Evolutionary conservation across 805 yeast species (phyloP).

Genomic region (Barnettozyma siamensis): DNA sequence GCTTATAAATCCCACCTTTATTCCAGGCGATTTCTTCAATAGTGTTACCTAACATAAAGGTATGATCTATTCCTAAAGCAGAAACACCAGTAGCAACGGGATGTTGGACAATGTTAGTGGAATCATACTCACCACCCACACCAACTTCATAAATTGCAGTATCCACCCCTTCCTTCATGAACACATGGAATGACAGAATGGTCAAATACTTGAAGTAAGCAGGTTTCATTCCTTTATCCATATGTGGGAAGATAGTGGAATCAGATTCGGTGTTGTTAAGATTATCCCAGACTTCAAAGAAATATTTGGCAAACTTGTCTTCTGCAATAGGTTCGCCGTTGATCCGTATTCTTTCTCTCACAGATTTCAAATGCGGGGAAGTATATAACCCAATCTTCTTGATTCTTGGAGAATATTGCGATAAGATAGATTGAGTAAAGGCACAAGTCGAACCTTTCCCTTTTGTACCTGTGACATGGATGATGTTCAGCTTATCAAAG

Average conservation of each 20-base stretch:
- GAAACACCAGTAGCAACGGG: conserved; percentile 87
- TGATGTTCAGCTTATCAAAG: conserved; percentile 66
- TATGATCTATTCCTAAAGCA: conserved; percentile 86
- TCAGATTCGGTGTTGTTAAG: conserved; percentile 57
- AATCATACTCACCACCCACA: conserved; percentile 95
- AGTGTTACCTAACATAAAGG: conserved; percentile 74
- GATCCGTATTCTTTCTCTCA: conserved; percentile 84
- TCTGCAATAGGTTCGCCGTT: conserved; percentile 83
- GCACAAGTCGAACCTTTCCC: conserved; percentile 99
- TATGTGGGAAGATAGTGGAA: conserved; percentile 57
- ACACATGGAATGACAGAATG: conserved; percentile 83
- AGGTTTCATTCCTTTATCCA: conserved; percentile 72
- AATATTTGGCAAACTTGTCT: conserved; percentile 75
- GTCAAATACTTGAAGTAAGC: conserved; percentile 92
- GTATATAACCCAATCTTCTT: conserved; percentile 86
- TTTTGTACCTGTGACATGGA: conserved; percentile 96
- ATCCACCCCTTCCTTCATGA: conserved; percentile 82
- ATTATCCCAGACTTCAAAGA: conserved; percentile 91
- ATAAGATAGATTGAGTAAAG: conserved; percentile 74
- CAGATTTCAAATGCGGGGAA: conserved; percentile 91
- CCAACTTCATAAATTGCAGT: conserved; percentile 97
- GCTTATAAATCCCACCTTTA: conserved; percentile 88
- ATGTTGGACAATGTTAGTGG: conserved; percentile 78
- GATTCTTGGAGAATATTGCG: conserved; percentile 46
- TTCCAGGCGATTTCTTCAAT: conserved; percentile 92